Conservation (phyloP, 2,329 filamentous ascomycete genomes). For the Fusarium citri region DNA sequence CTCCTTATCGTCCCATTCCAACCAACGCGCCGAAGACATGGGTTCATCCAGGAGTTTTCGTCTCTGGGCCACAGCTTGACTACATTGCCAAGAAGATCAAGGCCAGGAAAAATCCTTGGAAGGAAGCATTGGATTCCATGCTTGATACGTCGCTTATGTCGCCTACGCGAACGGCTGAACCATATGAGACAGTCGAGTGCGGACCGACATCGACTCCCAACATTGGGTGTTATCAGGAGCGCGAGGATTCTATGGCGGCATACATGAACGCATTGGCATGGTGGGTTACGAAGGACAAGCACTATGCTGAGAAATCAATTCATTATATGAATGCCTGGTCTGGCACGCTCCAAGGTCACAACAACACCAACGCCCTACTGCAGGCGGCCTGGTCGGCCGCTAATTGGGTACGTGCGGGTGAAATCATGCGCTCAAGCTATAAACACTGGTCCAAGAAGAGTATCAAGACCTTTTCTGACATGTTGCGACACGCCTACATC, state of each 20-base stretch:
- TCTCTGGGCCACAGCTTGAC: neutral
- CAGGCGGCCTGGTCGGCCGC: neutral
- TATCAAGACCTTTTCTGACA: neutral
- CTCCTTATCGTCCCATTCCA: neutral
- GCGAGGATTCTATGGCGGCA: neutral
- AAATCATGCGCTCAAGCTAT: neutral
- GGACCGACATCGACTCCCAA: neutral
- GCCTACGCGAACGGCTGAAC: neutral
- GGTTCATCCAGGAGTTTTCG: neutral
- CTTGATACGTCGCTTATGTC: neutral
- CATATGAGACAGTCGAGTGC: neutral
- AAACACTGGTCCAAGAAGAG: neutral
- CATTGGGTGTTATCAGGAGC: neutral
- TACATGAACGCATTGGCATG: neutral
- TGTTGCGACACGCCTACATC: neutral
- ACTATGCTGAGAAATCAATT: neutral
- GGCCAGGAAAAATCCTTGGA: neutral
- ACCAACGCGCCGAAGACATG: neutral
- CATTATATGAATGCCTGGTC: neutral
- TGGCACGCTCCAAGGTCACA: neutral
- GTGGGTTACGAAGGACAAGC: neutral
- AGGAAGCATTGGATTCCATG: neutral
- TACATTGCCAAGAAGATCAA: neutral
- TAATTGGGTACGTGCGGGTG: neutral
- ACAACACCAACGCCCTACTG: neutral